These are phyloP conservation scores for Alternaria infectoria DNA, from an alignment of 2,329 filamentous ascomycete genomes.

Conservation along the genomic window DNA sequence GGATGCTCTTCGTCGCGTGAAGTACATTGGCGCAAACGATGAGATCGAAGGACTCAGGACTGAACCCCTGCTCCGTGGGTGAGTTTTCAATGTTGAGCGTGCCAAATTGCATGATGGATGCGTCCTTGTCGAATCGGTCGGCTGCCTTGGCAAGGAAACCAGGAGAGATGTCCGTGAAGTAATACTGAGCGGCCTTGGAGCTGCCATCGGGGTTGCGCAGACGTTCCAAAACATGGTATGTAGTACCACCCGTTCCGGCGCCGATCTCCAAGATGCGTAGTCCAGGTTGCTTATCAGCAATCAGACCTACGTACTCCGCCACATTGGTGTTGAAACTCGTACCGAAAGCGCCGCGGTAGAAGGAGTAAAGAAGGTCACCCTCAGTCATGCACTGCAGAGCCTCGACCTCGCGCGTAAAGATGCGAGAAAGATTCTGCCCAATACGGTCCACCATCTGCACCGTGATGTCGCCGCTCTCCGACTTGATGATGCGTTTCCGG, in stretches of 20 bases:
- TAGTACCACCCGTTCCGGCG: slow-evolving; percentile 8
- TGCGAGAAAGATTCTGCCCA: slow-evolving; percentile 6
- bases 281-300: slow-evolving; percentile 9
- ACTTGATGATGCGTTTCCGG: slow-evolving; percentile 1
- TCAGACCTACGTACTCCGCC: slow-evolving; percentile 6
- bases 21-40: slow-evolving; percentile 9
- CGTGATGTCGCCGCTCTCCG: slow-evolving; percentile 8
- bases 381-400: slow-evolving; percentile 12
- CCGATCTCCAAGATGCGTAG: slow-evolving; percentile 10
- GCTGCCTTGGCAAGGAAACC: slow-evolving; percentile 7
- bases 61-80: slow-evolving; percentile 5
- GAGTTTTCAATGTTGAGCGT: slow-evolving; percentile 10
- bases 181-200: slow-evolving; percentile 7
- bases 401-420: slow-evolving; percentile 8
- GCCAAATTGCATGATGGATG: slow-evolving; percentile 4
- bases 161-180: slow-evolving; percentile 10
- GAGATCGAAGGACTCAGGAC: slow-evolving; percentile 2
- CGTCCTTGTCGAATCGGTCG: slow-evolving; percentile 3
- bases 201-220: slow-evolving; percentile 6
- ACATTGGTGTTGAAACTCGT: slow-evolving; percentile 11
- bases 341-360: slow-evolving; percentile 6
- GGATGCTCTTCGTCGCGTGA: slow-evolving; percentile 8
- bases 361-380: slow-evolving; percentile 8
- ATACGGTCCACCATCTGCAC: slow-evolving; percentile 12
- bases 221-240: slow-evolving; percentile 7